Conservation (phyloP, 176 grass and related monocot species). For the Musa acuminata region DNA sequence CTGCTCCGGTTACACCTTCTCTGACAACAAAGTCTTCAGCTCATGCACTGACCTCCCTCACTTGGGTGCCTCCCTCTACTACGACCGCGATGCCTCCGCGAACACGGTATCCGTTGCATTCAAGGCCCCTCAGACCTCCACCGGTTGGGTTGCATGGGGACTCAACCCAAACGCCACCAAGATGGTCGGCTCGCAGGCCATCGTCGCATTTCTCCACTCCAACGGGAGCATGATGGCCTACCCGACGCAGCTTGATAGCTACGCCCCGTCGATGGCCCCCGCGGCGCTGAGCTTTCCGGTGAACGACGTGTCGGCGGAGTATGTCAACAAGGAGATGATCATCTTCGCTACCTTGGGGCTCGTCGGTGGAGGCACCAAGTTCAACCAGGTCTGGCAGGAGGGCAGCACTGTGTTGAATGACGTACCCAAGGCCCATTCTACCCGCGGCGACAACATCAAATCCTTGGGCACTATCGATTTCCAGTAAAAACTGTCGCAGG, state of each 20-base stretch:
- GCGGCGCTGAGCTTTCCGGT: constrained; percentile 32
- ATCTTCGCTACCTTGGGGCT: constrained; percentile 65
- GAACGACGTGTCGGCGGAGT: constrained; percentile 39
- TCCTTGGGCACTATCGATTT: constrained; percentile 59
- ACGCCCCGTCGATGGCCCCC: constrained; percentile 65
- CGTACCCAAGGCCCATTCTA: constrained; percentile 63
- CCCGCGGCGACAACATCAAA: constrained; percentile 54
- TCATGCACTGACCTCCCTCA: constrained; percentile 55
- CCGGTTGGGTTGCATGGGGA: constrained; percentile 79
- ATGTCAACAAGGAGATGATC: constrained; percentile 44
- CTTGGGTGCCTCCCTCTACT: constrained; percentile 70
- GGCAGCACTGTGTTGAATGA: constrained; percentile 46
- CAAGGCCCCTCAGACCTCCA: constrained; percentile 38
- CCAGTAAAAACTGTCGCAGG: background rate
- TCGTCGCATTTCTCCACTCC: constrained; percentile 58
- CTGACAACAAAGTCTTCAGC: constrained; percentile 36
- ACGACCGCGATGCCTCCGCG: constrained; percentile 38
- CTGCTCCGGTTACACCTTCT: constrained; percentile 67
- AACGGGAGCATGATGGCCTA: constrained; percentile 63
- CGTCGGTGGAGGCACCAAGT: constrained; percentile 33
- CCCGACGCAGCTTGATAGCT: constrained; percentile 62
- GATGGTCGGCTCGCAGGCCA: constrained; percentile 69
- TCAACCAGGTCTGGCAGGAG: constrained; percentile 75
- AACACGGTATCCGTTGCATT: constrained; percentile 51
- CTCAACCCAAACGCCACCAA: constrained; percentile 49